Evolutionary conservation across 768 basidiomycete species (phyloP).

Genomic region (Hebeloma cylindrosporum): DNA sequence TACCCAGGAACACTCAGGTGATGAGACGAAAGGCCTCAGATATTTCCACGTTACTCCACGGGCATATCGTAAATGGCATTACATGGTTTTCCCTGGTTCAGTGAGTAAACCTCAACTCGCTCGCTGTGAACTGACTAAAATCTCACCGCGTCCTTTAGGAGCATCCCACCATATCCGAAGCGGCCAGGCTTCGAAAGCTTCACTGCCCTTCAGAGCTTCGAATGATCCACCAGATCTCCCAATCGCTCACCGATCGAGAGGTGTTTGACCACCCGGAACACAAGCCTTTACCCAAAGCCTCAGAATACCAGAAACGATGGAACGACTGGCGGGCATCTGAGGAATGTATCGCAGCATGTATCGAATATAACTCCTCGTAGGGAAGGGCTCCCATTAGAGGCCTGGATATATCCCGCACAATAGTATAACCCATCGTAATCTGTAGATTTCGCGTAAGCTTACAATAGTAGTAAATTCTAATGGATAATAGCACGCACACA

Average conservation of each 20-base stretch:
- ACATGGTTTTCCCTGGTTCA: conserved; percentile 18
- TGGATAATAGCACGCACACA: too few species aligned
- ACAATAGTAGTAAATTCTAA: too few species aligned
- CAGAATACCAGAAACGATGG: conserved; percentile 19
- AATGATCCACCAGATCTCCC: conserved; percentile 16
- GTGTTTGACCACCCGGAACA: conserved; percentile 4
- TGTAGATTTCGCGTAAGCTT: too few species aligned
- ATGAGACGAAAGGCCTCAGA: too few species aligned
- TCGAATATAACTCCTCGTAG: too few species aligned
- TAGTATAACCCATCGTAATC: too few species aligned
- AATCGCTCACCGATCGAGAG: conserved; percentile 14
- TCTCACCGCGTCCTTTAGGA: conserved; percentile 3
- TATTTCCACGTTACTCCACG: conserved; percentile 8
- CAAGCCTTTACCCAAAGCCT: conserved; percentile 1
- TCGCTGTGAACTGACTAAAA: not conserved
- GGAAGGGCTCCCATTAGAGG: too few species aligned
- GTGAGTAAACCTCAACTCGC: conserved; percentile 7
- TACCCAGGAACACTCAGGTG: too few species aligned
- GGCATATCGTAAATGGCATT: conserved; percentile 21
- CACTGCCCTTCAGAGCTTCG: conserved; percentile 12
- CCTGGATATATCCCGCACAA: too few species aligned
- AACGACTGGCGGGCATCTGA: conserved; percentile 9
- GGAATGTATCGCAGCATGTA: too few species aligned
- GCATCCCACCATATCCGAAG: conserved; percentile 15
- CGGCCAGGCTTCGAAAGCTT: conserved; percentile 9